phyloP scores from a whole-genome alignment of 352 stramenopile genomes.

The Plasmopara viticola region DNA sequence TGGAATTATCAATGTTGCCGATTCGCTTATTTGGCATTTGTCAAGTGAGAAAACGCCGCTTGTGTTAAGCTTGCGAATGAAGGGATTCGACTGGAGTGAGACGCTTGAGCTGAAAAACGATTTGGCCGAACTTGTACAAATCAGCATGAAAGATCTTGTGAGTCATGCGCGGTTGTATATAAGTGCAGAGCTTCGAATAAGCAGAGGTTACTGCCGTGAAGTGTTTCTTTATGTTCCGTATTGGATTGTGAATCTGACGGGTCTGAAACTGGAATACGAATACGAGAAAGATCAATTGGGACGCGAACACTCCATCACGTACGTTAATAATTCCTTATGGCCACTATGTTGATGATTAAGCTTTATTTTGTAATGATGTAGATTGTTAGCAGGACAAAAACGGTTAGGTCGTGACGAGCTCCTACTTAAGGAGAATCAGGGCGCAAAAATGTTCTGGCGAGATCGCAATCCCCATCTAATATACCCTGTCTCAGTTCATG shows the following conservation, averaged over 20 bases:
- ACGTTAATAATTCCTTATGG: slow-evolving; percentile 11
- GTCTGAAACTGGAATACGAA: slow-evolving; percentile 78
- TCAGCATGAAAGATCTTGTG: slow-evolving; percentile 77
- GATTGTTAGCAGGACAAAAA: slow-evolving; percentile 67
- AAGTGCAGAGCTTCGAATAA: slow-evolving; percentile 50
- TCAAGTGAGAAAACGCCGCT: slow-evolving; percentile 73
- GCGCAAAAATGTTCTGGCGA: slow-evolving; percentile 24
- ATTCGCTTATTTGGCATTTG: slow-evolving; percentile 79
- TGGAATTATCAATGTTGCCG: slow-evolving; percentile 67
- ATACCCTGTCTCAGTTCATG: slow-evolving; percentile 22
- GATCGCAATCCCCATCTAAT: slow-evolving; percentile 59
- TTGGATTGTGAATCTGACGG: slow-evolving; percentile 85
- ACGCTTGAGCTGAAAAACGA: slow-evolving; percentile 46
- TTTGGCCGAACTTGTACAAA: slow-evolving; percentile 46
- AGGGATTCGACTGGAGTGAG: slow-evolving; percentile 84
- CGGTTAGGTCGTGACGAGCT: slow-evolving; percentile 71
- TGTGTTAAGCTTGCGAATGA: slow-evolving; percentile 71
- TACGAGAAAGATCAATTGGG: slow-evolving; percentile 69
- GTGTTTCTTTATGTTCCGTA: slow-evolving; percentile 83
- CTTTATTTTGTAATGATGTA: slow-evolving; percentile 13
- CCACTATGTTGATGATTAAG: background rate
- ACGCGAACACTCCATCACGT: slow-evolving; percentile 61
- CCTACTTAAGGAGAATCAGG: slow-evolving; percentile 60
- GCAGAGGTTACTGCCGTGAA: slow-evolving; percentile 52
- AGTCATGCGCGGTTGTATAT: slow-evolving; percentile 68